Evolutionary conservation across 2,329 filamentous ascomycete genomes (phyloP).

Genomic region (Fusarium sp.): DNA sequence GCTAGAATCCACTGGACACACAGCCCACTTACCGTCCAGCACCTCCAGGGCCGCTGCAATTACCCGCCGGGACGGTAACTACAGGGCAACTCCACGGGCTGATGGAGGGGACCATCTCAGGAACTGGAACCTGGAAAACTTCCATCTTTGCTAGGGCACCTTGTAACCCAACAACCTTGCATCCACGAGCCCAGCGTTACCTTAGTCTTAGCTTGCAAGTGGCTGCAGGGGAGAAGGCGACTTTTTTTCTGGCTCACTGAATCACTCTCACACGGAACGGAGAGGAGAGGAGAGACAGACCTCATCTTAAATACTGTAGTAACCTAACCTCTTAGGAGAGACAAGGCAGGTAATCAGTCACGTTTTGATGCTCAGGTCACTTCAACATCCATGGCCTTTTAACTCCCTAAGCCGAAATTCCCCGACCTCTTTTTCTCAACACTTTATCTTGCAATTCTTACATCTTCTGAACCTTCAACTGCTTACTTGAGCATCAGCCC

Average conservation of each 20-base stretch:
- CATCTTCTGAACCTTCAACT: not conserved
- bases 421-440: conserved; percentile 1
- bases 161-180: conserved; percentile 3
- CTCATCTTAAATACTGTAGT: conserved; percentile 16
- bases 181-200: not conserved
- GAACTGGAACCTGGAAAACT: conserved; percentile 17
- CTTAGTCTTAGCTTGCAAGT: not conserved
- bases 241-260: conserved; percentile 31
- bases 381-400: not conserved
- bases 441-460: not conserved
- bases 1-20: conserved; percentile 9
- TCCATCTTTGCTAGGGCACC: conserved; percentile 8
- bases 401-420: conserved; percentile 15
- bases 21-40: not conserved
- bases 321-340: not conserved
- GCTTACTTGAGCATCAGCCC: not conserved
- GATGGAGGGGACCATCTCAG: conserved; percentile 18
- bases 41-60: conserved; percentile 15
- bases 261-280: conserved; percentile 8
- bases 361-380: conserved; percentile 4
- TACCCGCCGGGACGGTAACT: conserved; percentile 24
- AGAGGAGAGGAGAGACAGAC: not conserved
- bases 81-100: conserved; percentile 8
- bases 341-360: conserved; percentile 2
- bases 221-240: conserved; percentile 20